Evolutionary conservation across 108 stramenopile genomes (phyloP).

Genomic region (Nitzschia sp.): DNA sequence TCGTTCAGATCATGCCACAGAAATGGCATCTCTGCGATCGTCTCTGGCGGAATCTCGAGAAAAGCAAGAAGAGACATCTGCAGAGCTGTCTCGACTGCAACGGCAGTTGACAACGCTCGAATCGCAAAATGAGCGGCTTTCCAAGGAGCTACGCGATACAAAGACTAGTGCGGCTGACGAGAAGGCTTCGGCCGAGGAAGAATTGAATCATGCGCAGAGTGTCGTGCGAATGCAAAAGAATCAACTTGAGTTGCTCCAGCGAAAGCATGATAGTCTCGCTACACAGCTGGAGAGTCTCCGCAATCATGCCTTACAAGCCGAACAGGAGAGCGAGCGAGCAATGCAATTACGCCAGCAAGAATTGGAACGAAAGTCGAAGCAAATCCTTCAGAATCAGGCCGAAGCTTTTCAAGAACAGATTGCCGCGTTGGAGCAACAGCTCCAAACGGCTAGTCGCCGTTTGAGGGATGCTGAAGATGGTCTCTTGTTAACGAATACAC

Average conservation of each 20-base stretch:
- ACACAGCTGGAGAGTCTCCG: conserved; percentile 53
- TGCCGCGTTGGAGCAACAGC: conserved; percentile 37
- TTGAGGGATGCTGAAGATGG: conserved; percentile 40
- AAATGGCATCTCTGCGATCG: conserved; percentile 34
- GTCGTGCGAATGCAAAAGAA: conserved; percentile 69
- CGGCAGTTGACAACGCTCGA: conserved; percentile 31
- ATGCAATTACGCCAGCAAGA: conserved; percentile 34
- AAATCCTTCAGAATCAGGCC: conserved; percentile 48
- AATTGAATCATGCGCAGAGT: conserved; percentile 56
- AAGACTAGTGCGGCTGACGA: conserved; percentile 47
- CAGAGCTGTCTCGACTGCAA: conserved; percentile 32
- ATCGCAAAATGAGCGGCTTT: conserved; percentile 45
- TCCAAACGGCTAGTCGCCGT: conserved; percentile 43
- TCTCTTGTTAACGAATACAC: conserved; percentile 20
- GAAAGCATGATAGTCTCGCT: conserved; percentile 41
- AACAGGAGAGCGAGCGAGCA: conserved; percentile 36
- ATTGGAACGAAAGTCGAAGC: conserved; percentile 40
- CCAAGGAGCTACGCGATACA: conserved; percentile 38
- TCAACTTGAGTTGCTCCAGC: conserved; percentile 52
- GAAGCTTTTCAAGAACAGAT: conserved; percentile 50
- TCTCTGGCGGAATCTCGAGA: conserved; percentile 37
- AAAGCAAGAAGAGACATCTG: conserved; percentile 38
- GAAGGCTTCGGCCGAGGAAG: conserved; percentile 45
- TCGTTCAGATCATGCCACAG: conserved; percentile 39
- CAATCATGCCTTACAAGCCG: conserved; percentile 52